Conservation (phyloP, 441 rosid species). For the Adansonia madagascariensis region DNA sequence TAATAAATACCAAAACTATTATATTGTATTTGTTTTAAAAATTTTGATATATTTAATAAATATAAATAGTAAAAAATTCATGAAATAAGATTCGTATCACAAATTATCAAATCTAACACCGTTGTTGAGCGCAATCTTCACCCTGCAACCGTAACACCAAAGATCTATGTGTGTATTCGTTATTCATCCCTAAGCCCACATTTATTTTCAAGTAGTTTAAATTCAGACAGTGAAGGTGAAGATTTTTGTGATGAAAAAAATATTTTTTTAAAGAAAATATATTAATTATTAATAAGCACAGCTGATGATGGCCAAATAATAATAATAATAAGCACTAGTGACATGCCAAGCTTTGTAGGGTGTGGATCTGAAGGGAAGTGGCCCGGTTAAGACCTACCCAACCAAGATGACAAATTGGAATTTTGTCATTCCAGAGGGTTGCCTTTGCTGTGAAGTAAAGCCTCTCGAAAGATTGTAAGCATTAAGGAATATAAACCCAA, state of each 20-base stretch:
- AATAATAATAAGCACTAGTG: background rate
- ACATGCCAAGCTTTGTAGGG: background rate
- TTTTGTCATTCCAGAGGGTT: background rate
- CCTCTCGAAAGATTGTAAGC: background rate
- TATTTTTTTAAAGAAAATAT: no score
- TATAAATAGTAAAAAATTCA: no score
- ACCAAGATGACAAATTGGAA: background rate
- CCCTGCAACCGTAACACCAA: background rate
- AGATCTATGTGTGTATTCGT: background rate
- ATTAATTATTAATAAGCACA: no score
- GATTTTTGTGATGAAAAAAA: no score
- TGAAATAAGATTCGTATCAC: no score
- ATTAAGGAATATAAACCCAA: background rate
- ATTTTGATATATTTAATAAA: no score
- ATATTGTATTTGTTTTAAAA: no score
- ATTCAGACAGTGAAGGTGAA: background rate
- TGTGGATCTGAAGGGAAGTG: background rate
- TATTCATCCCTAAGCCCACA: background rate
- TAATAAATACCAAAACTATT: no score
- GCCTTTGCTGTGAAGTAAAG: slow-evolving; percentile 15
- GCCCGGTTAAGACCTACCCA: background rate
- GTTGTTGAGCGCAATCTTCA: background rate
- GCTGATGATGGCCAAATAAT: no score
- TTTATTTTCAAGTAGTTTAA: background rate
- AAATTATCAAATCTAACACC: no score